Evolutionary conservation across 2,329 filamentous ascomycete genomes (phyloP).

Genomic region (Thelonectria discophora): DNA sequence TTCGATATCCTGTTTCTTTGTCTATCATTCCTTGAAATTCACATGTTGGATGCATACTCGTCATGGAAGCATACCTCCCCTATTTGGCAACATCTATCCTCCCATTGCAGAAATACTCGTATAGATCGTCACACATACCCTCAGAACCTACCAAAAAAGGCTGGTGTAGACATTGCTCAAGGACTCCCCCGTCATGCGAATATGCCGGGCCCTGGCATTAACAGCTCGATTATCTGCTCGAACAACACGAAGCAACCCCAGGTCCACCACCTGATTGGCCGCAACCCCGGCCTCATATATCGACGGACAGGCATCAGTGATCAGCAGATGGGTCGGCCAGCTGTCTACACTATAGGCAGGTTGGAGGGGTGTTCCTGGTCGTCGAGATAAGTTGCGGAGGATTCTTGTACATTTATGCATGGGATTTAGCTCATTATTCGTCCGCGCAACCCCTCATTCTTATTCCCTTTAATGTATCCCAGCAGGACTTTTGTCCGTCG

Average conservation of each 20-base stretch:
- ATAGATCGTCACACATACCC: background rate
- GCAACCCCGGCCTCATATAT: background rate
- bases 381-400: background rate
- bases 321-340: constrained; percentile 5
- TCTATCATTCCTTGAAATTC: background rate
- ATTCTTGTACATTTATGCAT: background rate
- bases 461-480: background rate
- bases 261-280: background rate
- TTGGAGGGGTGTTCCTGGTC: constrained; percentile 5
- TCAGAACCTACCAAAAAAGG: background rate
- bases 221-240: background rate
- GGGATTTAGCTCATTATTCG: constrained; percentile 1
- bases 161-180: background rate
- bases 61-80: background rate
- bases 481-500: background rate
- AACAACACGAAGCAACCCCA: background rate
- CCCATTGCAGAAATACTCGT: background rate
- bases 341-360: constrained; percentile 4
- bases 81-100: background rate
- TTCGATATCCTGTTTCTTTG: background rate
- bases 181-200: background rate
- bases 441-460: background rate
- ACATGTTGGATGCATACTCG: background rate
- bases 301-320: background rate
- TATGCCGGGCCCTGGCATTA: background rate